Conservation (phyloP, 352 stramenopile species). For the Phytophthora gonapodyides region DNA sequence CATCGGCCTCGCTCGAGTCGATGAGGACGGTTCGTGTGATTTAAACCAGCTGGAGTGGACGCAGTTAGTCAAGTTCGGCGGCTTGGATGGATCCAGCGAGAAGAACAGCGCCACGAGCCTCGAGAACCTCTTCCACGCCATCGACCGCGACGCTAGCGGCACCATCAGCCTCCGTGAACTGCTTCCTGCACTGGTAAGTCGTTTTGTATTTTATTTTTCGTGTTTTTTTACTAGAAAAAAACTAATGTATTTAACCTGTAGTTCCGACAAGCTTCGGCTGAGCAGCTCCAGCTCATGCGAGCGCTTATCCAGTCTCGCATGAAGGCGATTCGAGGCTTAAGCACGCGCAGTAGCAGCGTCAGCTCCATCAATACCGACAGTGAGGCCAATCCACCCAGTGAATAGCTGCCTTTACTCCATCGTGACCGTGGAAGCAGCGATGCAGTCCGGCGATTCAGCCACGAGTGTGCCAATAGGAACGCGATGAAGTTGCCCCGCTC, state of each 20-base stretch:
- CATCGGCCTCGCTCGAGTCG: constrained; percentile 48
- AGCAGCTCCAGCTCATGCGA: constrained; percentile 58
- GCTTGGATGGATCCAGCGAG: constrained; percentile 22
- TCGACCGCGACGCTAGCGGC: constrained; percentile 56
- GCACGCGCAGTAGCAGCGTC: constrained; percentile 1
- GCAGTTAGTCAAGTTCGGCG: constrained; percentile 45
- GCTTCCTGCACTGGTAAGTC: constrained; percentile 52
- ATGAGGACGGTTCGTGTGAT: constrained; percentile 62
- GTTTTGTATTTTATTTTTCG: constrained; percentile 13
- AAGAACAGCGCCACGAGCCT: constrained; percentile 32
- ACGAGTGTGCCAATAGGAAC: constrained; percentile 47
- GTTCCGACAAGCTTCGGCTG: constrained; percentile 54
- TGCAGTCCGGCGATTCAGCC: constrained; percentile 59
- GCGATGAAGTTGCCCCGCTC: constrained; percentile 33
- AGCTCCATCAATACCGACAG: not conserved
- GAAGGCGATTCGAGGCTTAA: constrained; percentile 13
- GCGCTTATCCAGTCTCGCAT: constrained; percentile 35
- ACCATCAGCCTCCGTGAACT: constrained; percentile 58
- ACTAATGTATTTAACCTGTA: constrained; percentile 18
- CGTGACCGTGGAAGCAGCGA: constrained; percentile 37
- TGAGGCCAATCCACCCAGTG: not conserved
- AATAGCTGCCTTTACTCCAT: constrained; percentile 16
- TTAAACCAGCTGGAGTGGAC: constrained; percentile 63
- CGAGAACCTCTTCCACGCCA: constrained; percentile 53
- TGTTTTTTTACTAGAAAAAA: constrained; percentile 4